Base-by-base conservation (phyloP, 1,139 yeast genomes). In the Scheffersomyces lignicola region DNA sequence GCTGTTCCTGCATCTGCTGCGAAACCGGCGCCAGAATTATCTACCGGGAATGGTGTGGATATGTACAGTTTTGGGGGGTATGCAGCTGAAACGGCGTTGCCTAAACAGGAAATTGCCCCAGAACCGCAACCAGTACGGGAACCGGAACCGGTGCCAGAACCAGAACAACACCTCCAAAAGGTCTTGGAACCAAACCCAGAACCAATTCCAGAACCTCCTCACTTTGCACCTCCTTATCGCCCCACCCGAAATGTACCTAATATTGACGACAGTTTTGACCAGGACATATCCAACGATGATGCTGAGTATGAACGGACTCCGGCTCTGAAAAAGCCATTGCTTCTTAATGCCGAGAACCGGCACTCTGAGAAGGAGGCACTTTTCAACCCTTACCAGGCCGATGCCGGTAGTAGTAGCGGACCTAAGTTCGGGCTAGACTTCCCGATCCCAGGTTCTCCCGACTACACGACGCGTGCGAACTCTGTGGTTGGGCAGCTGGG, bases 371-470 rank as follows among this genome's bases (percentile, higher is more conserved):
- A 40, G 25, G 52, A 51, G 14, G 42, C 60, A 1, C 47, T 53
- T 48, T 57, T 58, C 40, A 49, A 58, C 30, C 62, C 68, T 2
- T 62, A 56, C 39, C 63, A 58, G 5, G 35, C 40, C 8, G 44
- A 44, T 10, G 33, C 41, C 7, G 40, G 38, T 8, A 42, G 45
- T 32, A 42, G 45, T 32, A 40, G 48, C 26, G 39, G 48, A 18
- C 41, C 52, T 4, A 54, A 47, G 4, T 55, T 52, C 39, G 62
- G 57, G 21, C 45, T 54, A 8, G 62, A 69, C 35, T 70, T 69
- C 46, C 69, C 76, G 3, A 69, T 70, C 18, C 76, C 76, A 2
- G 73, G 74, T 4, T 65, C 74, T 1, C 76, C 76, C 3, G 76
- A 69, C 18, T 52, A 55, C 30, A 66, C 75, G 6, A 69, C 73